A percentile compares a stretch with the other conserved stretches of the same genome.
phyloP scores from a whole-genome alignment of 2,329 filamentous ascomycete species.

The Neofusicoccum umdonicola region DNA sequence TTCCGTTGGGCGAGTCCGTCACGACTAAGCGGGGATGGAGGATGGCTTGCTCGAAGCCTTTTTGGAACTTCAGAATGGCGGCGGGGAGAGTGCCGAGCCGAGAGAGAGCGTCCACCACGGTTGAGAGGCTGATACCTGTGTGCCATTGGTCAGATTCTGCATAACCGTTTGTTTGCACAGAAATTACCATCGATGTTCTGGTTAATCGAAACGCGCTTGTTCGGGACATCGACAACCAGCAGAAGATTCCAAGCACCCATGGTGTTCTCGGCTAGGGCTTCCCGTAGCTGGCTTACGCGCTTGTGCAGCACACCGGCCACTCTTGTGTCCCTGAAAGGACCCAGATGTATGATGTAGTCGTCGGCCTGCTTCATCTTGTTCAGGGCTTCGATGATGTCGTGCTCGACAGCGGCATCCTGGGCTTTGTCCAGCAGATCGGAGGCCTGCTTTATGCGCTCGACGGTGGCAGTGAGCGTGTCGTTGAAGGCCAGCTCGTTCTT shows the following conservation, averaged over 20 bases:
- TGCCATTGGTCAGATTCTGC: background rate
- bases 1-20: conserved; percentile 34
- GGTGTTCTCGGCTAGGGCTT: conserved; percentile 64
- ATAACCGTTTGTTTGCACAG: too few relatives aligned
- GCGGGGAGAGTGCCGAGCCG: conserved; percentile 44
- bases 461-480: conserved; percentile 48
- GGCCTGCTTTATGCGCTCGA: conserved; percentile 53
- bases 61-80: conserved; percentile 60
- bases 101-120: conserved; percentile 34
- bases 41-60: conserved; percentile 61
- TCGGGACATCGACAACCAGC: conserved; percentile 60
- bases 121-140: conserved; percentile 30
- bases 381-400: conserved; percentile 48
- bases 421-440: conserved; percentile 48
- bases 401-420: conserved; percentile 44
- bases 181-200: conserved; percentile 50
- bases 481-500: conserved; percentile 61
- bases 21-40: conserved; percentile 57
- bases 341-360: conserved; percentile 58
- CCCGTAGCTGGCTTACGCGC: conserved; percentile 64
- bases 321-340: conserved; percentile 60
- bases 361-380: conserved; percentile 50
- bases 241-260: conserved; percentile 69
- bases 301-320: conserved; percentile 64
- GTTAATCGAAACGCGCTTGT: conserved; percentile 56